A percentile compares a stretch with the other conserved stretches of the same genome.
Evolutionary conservation across 2,329 filamentous ascomycete species (phyloP).

Genomic region (Curvularia spicifera): DNA sequence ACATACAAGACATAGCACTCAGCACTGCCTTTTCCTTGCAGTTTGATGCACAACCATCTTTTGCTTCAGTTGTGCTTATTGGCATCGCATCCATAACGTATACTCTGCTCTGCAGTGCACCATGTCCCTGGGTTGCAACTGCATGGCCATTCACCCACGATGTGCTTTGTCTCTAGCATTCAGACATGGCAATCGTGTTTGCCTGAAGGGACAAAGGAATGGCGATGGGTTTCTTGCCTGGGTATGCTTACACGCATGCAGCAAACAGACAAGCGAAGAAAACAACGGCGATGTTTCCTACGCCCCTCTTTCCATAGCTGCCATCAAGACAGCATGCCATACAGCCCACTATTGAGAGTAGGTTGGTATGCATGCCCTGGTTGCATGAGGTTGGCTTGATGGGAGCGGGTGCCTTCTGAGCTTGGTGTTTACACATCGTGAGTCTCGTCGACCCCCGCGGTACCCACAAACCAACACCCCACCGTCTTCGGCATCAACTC

Average conservation of each 20-base stretch:
- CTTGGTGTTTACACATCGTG: constrained; percentile 2
- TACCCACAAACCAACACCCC: constrained; percentile 1
- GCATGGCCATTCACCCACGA: background rate
- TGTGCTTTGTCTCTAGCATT: background rate
- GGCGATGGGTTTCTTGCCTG: background rate
- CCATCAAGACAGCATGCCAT: background rate
- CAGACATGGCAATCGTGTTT: background rate
- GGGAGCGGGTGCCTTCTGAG: background rate
- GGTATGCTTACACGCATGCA: background rate
- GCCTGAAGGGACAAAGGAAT: background rate
- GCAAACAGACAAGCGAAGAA: background rate
- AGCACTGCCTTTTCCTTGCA: background rate
- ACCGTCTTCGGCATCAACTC: background rate
- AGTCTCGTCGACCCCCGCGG: constrained; percentile 8
- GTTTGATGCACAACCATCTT: too few relatives aligned
- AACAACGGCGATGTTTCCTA: background rate
- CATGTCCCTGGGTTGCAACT: background rate
- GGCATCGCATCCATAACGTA: background rate
- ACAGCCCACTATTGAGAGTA: background rate
- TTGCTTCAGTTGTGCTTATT: background rate
- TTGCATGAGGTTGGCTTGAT: background rate
- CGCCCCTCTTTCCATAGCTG: background rate
- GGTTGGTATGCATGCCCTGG: background rate
- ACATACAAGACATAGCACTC: background rate
- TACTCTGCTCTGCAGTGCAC: background rate